Percentiles rank a stretch among this genome's conserved stretches.
Conservation (phyloP, 2,329 filamentous ascomycete species). For the Phialophora chinensis region DNA sequence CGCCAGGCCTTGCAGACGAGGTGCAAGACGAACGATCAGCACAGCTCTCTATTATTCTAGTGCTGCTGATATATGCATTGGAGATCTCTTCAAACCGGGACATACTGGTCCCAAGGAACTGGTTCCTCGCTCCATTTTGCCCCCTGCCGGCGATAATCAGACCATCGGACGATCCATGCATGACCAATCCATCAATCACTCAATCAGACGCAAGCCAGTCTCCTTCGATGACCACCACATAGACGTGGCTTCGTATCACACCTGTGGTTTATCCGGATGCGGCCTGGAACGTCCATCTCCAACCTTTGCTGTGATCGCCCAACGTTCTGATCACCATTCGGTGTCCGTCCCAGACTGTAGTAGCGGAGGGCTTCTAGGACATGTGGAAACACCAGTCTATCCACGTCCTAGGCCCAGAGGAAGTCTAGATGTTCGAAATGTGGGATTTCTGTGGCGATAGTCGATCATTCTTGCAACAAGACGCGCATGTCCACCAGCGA, state of each 20-base stretch:
- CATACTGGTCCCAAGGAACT: too few relatives aligned
- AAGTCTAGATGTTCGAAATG: slow-evolving; percentile 98
- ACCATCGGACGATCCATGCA: not conserved
- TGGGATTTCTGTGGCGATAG: slow-evolving; percentile 81
- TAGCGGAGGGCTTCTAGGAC: slow-evolving; percentile 87
- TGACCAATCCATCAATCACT: not conserved
- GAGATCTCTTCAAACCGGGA: not conserved
- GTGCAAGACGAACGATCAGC: not conserved
- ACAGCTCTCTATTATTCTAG: not conserved
- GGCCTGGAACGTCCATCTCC: too few relatives aligned
- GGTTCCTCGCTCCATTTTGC: not conserved
- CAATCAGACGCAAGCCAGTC: not conserved
- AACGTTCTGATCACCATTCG: slow-evolving; percentile 31
- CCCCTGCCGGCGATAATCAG: not conserved
- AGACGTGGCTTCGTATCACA: not conserved
- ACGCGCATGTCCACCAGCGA: slow-evolving; percentile 91
- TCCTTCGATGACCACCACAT: not conserved
- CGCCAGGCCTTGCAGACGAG: too few relatives aligned
- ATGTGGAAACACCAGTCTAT: slow-evolving; percentile 83
- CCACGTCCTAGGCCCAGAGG: slow-evolving; percentile 86
- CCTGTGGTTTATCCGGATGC: not conserved
- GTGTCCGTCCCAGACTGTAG: slow-evolving; percentile 50
- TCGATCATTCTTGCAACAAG: slow-evolving; percentile 91
- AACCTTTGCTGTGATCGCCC: too few relatives aligned
- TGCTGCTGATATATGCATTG: not conserved